Percentiles rank a stretch among this genome's conserved stretches.
Conservation (phyloP, 306 rosid species). For the Quercus bicolor region DNA sequence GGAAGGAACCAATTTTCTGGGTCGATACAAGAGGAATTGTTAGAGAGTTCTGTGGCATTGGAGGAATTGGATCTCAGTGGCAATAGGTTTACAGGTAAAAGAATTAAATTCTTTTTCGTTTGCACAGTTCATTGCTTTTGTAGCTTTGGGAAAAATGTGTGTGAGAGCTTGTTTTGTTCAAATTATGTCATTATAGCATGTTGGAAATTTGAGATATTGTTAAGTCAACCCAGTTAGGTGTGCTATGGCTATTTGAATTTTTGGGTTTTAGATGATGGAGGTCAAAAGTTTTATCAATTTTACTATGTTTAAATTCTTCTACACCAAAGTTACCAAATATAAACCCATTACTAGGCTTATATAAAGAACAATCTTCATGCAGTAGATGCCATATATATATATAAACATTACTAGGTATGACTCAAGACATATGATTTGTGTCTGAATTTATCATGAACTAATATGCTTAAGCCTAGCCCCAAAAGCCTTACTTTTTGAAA, state of each 20-base stretch:
- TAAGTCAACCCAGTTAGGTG: background rate
- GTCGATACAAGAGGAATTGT: slow-evolving; percentile 57
- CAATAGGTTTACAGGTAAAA: slow-evolving; percentile 81
- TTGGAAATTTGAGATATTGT: background rate
- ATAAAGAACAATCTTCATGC: no score
- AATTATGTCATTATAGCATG: background rate
- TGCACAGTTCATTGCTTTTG: background rate
- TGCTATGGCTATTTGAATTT: background rate
- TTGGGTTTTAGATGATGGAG: background rate
- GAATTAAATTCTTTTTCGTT: slow-evolving; percentile 3
- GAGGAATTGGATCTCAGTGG: slow-evolving; percentile 78
- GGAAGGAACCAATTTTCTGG: slow-evolving; percentile 56
- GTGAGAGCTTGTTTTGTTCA: background rate
- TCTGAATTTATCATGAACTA: background rate
- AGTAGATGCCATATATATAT: no score
- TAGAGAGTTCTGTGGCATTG: slow-evolving; percentile 47
- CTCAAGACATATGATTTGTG: background rate
- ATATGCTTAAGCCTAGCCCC: background rate
- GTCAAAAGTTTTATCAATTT: background rate
- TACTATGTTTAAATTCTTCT: no score
- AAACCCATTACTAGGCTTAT: no score
- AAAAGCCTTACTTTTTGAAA: background rate
- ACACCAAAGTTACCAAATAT: no score
- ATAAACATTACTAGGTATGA: background rate
- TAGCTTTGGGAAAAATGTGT: background rate